Base-by-base conservation (phyloP, 768 basidiomycete genomes). In the Gelatoporia subvermispora region DNA sequence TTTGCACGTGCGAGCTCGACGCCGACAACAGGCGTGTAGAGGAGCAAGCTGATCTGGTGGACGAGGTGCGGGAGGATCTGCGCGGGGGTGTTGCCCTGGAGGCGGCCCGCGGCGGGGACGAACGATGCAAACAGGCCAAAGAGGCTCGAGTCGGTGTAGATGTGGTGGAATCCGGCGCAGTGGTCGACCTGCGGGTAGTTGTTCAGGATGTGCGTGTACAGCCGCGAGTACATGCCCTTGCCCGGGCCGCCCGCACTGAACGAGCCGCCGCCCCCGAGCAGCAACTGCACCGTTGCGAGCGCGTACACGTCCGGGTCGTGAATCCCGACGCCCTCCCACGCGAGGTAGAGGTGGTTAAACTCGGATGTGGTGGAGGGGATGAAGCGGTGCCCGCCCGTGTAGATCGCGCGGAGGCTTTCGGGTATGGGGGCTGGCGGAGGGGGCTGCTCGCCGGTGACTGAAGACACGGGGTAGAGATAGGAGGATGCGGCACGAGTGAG, bases 231-330 rank as follows among this genome's bases (percentile, higher is more conserved):
- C 95, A 98, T 98, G 59, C 95, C 95, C 72, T 98, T 98, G 15
- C 95, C 95, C 2, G 95, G 95, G 3, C 95, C 95, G 83, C 82
- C 89, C 15, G 95, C 95, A 31, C 93, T 96, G 76, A 99, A 99
- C 64, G 85, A 89, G 16, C 93, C 93, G 8, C 95, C 95, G 1
- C 95, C 95, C 25, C 95, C 95, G 15, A 99, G 79, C 38, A 98
- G 79, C 21, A 94, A 86, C 62, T 99, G 95, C 70, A 98, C 86
- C 2, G 89, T 92, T 17, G 95, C 95, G 16, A 95, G 76, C 5
- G 91, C 79, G 65, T 93, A 98, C 43, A 98, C 86, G 62, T 96
- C 93, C 43, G 88, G 82, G 55, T 95, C 89, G 60, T 88, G 83
- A 40, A 97, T 90, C 3, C 91, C 86, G 3, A 91, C 77, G 22